Evolutionary conservation across 805 yeast species (phyloP), one percentile per base, ranked within the genome.

Genomic region (Monosporozyma aerobia): DNA sequence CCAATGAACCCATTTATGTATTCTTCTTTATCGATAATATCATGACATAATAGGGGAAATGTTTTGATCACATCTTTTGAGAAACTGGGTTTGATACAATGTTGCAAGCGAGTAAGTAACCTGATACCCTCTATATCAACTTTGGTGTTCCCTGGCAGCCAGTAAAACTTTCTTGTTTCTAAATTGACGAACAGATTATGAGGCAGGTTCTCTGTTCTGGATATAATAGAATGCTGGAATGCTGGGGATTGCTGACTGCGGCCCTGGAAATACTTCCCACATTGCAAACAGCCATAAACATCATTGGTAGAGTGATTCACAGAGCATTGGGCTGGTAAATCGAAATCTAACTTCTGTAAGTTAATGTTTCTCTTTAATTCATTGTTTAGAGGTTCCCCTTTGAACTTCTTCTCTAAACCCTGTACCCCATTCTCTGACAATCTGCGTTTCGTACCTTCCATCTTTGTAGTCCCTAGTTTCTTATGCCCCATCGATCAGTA

Each of bases 191-290:
- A 87, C 1, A 85, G 75, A 63, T 80, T 86, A 61, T 85, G 92
- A 2, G 29, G 32, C 4, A 14, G 16, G 14, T 13, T 43, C 58
- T 77, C 75, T 60, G 84, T 90, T 58, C 77, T 74, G 4, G 73
- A 77, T 53, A 81, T 75, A 19, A 87, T 72, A 1, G 89, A 76
- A 63, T 87, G 95, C 14, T 71, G 62, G 59, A 80, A 84, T 0
- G 90, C 90, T 23, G 82, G 82, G 0, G 90, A 79, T n/a, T 77
- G 64, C 53, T 67, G 70, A 1, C 81, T 77, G 25, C 89, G 73
- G 0, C 95, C 95, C 58, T 81, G 83, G 51, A 80, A 76, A 66
- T 80, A 87, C 59, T 78, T 82, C 35, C 90, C 92, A 68, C 95
- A 87, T 0, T 75, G 76, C 22, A 87, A 68, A 62, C 95, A 87